phyloP scores from a whole-genome alignment of 2,329 filamentous ascomycete genomes.

The Cryphonectria nitschkei region DNA sequence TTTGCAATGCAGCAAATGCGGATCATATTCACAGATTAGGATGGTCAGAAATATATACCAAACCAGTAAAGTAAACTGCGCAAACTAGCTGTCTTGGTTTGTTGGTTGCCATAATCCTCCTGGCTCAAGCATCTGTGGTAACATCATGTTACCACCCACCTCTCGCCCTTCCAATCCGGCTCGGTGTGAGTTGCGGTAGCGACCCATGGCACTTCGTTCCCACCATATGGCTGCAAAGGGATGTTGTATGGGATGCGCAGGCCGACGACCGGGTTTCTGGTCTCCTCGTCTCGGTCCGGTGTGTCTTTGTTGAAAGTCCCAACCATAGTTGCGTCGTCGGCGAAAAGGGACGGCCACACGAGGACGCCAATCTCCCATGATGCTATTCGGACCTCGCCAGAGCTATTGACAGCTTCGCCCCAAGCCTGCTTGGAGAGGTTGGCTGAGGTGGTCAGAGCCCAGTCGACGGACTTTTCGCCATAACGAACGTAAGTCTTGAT shows the following conservation, averaged over 20 bases:
- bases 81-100: background rate
- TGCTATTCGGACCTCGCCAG: slow-evolving; percentile 69
- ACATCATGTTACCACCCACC: slow-evolving; percentile 40
- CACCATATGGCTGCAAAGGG: slow-evolving; percentile 68
- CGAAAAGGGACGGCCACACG: slow-evolving; percentile 72
- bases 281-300: slow-evolving; percentile 42
- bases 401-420: slow-evolving; percentile 65
- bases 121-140: background rate
- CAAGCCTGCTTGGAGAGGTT: slow-evolving; percentile 89
- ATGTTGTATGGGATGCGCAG: slow-evolving; percentile 83
- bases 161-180: slow-evolving; percentile 61
- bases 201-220: slow-evolving; percentile 75
- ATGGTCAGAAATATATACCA: background rate
- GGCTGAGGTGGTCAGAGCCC: slow-evolving; percentile 89
- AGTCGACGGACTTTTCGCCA: slow-evolving; percentile 65
- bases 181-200: slow-evolving; percentile 62
- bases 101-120: background rate
- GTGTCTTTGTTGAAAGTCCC: slow-evolving; percentile 67
- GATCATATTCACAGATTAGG: background rate
- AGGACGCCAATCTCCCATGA: slow-evolving; percentile 86
- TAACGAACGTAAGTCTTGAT: slow-evolving; percentile 87
- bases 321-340: slow-evolving; percentile 62
- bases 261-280: slow-evolving; percentile 56
- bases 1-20: background rate
- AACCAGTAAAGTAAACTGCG: background rate